Evolutionary conservation across 2,329 filamentous ascomycete genomes (phyloP).

Genomic region (Penicillium sp.): DNA sequence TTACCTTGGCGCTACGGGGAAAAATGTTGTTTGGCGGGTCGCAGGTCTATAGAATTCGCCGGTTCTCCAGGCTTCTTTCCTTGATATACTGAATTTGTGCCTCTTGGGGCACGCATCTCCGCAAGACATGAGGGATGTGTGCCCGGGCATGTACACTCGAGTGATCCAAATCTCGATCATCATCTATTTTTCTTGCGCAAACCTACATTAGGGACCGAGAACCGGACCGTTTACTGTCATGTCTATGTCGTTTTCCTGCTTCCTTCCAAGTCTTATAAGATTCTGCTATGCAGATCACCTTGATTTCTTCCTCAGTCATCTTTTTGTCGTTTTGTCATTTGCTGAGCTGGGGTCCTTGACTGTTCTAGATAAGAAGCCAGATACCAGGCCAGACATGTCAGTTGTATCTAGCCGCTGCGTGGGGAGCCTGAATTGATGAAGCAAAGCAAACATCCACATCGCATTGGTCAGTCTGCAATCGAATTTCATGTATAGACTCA

Average conservation of each 20-base stretch:
- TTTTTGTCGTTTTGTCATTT: background rate
- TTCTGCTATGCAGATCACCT: conserved; percentile 3
- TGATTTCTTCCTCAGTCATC: background rate
- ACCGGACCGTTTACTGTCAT: conserved; percentile 18
- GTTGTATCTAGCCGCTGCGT: background rate
- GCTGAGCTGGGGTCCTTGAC: conserved; percentile 6
- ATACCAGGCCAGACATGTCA: background rate
- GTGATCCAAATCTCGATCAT: conserved; percentile 6
- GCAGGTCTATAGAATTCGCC: conserved; percentile 27
- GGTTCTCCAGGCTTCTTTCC: conserved; percentile 20
- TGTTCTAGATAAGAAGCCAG: background rate
- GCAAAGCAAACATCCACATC: background rate
- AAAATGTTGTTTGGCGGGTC: conserved; percentile 35
- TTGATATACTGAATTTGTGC: conserved; percentile 23
- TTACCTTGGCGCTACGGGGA: conserved; percentile 39
- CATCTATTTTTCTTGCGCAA: conserved; percentile 9
- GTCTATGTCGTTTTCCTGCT: conserved; percentile 7
- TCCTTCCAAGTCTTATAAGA: conserved; percentile 2
- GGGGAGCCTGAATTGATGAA: background rate
- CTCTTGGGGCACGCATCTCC: conserved; percentile 4
- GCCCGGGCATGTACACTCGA: conserved; percentile 10
- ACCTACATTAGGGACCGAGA: conserved; percentile 17
- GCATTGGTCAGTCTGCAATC: background rate
- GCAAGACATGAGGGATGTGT: conserved; percentile 5
- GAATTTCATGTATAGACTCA: conserved; percentile 1